Evolutionary conservation across 2,329 filamentous ascomycete genomes (phyloP), one percentile per base, ranked within the genome.

Genomic region (Plectosphaerella plurivora): DNA sequence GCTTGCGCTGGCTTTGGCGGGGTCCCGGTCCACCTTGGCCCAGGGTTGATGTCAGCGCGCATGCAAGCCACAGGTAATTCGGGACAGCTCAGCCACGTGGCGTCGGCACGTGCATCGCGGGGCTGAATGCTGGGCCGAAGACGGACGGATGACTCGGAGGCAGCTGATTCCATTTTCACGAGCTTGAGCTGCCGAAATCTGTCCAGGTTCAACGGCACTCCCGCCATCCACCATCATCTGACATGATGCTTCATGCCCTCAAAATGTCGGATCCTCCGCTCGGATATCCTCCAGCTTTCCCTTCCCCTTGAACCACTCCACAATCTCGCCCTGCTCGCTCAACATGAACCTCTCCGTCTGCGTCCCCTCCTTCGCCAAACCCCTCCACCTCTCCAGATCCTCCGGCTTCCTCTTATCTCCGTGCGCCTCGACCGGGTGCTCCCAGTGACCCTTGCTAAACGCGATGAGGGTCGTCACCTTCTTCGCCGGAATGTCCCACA

Each of bases 361-460:
- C 1, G 58, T 70, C 6, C 79, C 80, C 3, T 80, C 61, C 44
- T 68, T 72, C 0, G 77, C 75, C 48, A 81, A 59, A 0, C 61
- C 65, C 50, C 73, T 73, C 80, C 79, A 83, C 15, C 78, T 64
- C 51, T 73, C 69, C 11, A 83, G 66, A 58, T 81, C 78, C 11
- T 72, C 63, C 2, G 63, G 58, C 18, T 81, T 77, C 11, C 79
- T 66, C 67, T 84, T 83, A 53, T 83, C 77, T 1, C 80, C 81
- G 53, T 81, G 73, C 0, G 81, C 80, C 2, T 72, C 71, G 44
- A 72, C 60, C 0, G 73, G 62, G 22, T 76, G 59, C 56, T 79
- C 75, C 81, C 80, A 83, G 55, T 84, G 80, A 0, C 76, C 79
- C 59, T 77, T 74, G 0, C 74, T 79, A 55, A 84, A 83, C 0